These are phyloP conservation scores for Brassica carinata DNA, from an alignment of 345 rosid species.

Conservation along the genomic window DNA sequence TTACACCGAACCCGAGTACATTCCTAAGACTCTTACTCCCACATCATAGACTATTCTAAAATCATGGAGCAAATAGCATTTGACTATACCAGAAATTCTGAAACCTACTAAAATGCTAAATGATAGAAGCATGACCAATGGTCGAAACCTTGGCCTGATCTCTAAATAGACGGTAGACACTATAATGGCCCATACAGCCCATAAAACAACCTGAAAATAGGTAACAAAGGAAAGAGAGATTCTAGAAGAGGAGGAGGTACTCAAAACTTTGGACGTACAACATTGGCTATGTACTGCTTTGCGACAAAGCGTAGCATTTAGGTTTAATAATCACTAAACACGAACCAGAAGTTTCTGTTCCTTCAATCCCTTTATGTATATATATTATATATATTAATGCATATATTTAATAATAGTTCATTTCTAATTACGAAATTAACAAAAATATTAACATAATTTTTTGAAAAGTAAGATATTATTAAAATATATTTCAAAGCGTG, in stretches of 20 bases:
- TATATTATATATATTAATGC: too few species aligned
- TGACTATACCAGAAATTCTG: not conserved
- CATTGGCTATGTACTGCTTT: constrained; percentile 33
- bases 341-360: constrained; percentile 20
- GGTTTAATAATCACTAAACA: constrained; percentile 5
- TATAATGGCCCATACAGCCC: constrained; percentile 21
- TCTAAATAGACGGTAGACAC: not conserved
- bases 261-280: constrained; percentile 42
- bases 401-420: too few species aligned
- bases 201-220: not conserved
- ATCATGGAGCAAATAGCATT: constrained; percentile 11
- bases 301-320: constrained; percentile 39
- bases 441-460: too few species aligned
- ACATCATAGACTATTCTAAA: constrained; percentile 1
- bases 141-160: not conserved
- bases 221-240: constrained; percentile 9
- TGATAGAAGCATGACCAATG: not conserved
- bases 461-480: too few species aligned
- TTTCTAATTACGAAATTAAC: too few species aligned
- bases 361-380: constrained; percentile 9
- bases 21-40: not conserved
- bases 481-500: too few species aligned
- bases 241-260: constrained; percentile 44
- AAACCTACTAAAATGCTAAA: not conserved
- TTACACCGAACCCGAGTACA: not conserved